Conservation (phyloP, 371 early-diverging fungal genomes). For the Basidiobolus meristosporus region DNA sequence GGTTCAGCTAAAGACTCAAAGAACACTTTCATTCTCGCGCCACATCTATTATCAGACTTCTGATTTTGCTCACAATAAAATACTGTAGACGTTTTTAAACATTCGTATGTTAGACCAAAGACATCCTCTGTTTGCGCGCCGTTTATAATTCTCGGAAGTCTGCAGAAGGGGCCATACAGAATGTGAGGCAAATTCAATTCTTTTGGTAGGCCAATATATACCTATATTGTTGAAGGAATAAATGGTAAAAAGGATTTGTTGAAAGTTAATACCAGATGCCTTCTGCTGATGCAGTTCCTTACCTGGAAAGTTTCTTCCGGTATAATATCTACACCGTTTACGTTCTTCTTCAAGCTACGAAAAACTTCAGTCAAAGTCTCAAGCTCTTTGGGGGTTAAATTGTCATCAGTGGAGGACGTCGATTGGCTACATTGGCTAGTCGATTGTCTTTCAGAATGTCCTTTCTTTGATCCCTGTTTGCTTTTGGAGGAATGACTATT, state of each 20-base stretch:
- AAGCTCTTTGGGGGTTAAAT: constrained; percentile 10
- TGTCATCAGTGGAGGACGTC: too few species aligned
- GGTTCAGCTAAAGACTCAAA: constrained; percentile 17
- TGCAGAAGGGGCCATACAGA: constrained; percentile 17
- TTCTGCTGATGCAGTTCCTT: not conserved
- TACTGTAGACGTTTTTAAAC: constrained; percentile 18
- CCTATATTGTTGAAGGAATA: constrained; percentile 6
- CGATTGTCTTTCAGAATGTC: too few species aligned
- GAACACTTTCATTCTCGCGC: constrained; percentile 6
- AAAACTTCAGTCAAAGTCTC: constrained; percentile 12
- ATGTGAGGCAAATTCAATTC: constrained; percentile 15
- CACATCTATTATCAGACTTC: constrained; percentile 6
- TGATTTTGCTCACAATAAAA: constrained; percentile 9
- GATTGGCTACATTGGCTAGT: too few species aligned
- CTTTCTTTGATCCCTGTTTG: too few species aligned
- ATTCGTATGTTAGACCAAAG: constrained; percentile 9
- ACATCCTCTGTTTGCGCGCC: constrained; percentile 5
- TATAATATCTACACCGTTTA: constrained; percentile 16
- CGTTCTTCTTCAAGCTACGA: constrained; percentile 10
- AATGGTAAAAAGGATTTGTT: not conserved
- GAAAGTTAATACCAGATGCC: not conserved
- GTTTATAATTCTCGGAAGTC: constrained; percentile 18
- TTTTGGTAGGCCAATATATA: constrained; percentile 12
- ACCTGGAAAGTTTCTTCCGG: constrained; percentile 20
- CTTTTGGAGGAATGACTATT: too few species aligned